phyloP scores from a whole-genome alignment of 805 yeast species.

The Saccharomycopsis capsularis region DNA sequence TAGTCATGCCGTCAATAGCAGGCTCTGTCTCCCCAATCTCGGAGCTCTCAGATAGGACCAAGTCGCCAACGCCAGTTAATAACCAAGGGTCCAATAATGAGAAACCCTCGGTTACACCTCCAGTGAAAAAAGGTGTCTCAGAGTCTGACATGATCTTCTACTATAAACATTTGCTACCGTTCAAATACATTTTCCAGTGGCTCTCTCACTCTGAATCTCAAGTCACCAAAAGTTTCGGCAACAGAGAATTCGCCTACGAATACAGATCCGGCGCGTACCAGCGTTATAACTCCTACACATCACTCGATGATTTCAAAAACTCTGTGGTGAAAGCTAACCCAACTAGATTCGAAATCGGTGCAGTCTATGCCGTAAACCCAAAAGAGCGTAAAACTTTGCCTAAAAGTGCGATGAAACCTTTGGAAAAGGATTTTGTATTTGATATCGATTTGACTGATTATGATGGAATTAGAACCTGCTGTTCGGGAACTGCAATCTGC shows the following conservation, averaged over 20 bases:
- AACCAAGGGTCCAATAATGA: neutral
- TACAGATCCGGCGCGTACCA: slow-evolving; percentile 81
- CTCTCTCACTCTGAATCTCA: slow-evolving; percentile 70
- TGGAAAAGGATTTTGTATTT: slow-evolving; percentile 81
- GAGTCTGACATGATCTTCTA: slow-evolving; percentile 64
- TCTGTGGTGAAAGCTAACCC: slow-evolving; percentile 72
- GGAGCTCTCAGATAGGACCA: too few species aligned
- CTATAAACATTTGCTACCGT: slow-evolving; percentile 68
- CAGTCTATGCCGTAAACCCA: slow-evolving; percentile 85
- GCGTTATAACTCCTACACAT: slow-evolving; percentile 72
- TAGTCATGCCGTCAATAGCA: too few species aligned
- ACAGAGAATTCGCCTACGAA: slow-evolving; percentile 92
- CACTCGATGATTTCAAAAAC: slow-evolving; percentile 66
- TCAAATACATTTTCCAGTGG: slow-evolving; percentile 79
- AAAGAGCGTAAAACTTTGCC: slow-evolving; percentile 71
- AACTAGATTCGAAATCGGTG: slow-evolving; percentile 90
- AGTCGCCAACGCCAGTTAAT: too few species aligned
- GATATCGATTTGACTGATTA: slow-evolving; percentile 98
- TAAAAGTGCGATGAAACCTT: slow-evolving; percentile 70
- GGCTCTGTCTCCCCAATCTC: too few species aligned
- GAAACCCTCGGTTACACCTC: neutral
- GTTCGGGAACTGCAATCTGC: slow-evolving; percentile 80
- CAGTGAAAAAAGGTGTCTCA: slow-evolving; percentile 28
- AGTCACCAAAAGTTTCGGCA: slow-evolving; percentile 58
- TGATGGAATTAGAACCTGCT: slow-evolving; percentile 89